Percentiles rank a stretch among this genome's conserved stretches.
phyloP scores from a whole-genome alignment of 306 rosid genomes.

The Begonia fuchsioides region DNA sequence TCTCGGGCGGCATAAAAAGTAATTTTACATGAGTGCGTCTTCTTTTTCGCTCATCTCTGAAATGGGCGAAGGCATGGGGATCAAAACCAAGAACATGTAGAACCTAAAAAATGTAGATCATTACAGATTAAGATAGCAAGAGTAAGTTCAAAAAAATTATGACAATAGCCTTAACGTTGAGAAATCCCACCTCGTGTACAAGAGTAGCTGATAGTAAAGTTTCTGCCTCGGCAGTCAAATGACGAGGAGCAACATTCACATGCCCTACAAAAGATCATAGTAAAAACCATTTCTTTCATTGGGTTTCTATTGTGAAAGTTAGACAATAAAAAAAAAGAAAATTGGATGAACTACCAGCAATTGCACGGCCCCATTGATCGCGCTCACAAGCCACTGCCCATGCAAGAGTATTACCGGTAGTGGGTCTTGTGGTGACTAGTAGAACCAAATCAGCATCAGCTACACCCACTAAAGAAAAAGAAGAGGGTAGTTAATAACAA shows the following conservation, averaged over 20 bases:
- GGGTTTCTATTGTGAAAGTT: neutral
- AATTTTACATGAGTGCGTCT: conserved; percentile 61
- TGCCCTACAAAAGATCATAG: conserved; percentile 43
- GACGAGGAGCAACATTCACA: conserved; percentile 97
- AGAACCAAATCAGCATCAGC: conserved; percentile 86
- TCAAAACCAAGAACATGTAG: conserved; percentile 98
- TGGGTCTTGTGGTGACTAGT: conserved; percentile 92
- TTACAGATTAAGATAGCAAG: conserved; percentile 1
- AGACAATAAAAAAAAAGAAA: conserved; percentile 4
- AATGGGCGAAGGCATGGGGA: conserved; percentile 97
- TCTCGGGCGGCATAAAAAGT: conserved; percentile 8
- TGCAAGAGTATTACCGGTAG: conserved; percentile 94
- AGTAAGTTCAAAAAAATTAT: conserved; percentile 1
- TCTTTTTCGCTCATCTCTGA: conserved; percentile 94
- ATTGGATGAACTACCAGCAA: conserved; percentile 56
- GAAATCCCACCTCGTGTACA: conserved; percentile 65
- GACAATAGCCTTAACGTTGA: conserved; percentile 5
- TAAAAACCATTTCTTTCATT: conserved; percentile 10
- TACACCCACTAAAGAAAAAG: conserved; percentile 54
- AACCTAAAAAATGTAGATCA: conserved; percentile 42
- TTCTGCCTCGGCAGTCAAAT: conserved; percentile 96
- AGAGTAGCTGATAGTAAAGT: conserved; percentile 91
- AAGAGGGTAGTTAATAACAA: neutral
- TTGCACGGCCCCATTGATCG: conserved; percentile 99
- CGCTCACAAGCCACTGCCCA: conserved; percentile 99